phyloP scores from a whole-genome alignment of 2,329 filamentous ascomycete genomes.

The Alternaria tenuissima region DNA sequence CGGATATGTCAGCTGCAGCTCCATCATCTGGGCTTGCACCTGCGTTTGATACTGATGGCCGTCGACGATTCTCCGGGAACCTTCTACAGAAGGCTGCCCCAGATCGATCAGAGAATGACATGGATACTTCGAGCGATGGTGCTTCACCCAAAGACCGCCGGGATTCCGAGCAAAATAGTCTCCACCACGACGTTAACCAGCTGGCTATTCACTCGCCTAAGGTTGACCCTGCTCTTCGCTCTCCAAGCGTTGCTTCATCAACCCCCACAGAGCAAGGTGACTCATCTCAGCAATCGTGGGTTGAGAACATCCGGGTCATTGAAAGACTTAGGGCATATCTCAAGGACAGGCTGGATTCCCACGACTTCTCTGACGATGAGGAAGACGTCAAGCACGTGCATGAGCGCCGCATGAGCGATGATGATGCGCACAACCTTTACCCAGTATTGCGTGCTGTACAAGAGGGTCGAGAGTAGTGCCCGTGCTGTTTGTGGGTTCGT shows the following conservation, averaged over 20 bases:
- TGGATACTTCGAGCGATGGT: conserved; percentile 53
- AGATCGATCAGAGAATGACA: conserved; percentile 44
- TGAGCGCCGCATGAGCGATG: conserved; percentile 46
- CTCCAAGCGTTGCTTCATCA: conserved; percentile 50
- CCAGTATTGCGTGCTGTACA: conserved; percentile 52
- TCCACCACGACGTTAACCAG: conserved; percentile 51
- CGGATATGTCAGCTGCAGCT: conserved; percentile 67
- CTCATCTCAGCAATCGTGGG: conserved; percentile 62
- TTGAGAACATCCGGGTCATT: conserved; percentile 70
- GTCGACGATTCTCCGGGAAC: conserved; percentile 68
- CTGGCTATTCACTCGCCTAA: conserved; percentile 52
- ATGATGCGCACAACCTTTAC: conserved; percentile 52
- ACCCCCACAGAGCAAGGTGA: conserved; percentile 46
- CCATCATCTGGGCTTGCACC: conserved; percentile 74
- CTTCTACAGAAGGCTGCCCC: conserved; percentile 61
- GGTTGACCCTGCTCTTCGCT: conserved; percentile 51
- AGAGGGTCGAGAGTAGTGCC: conserved; percentile 46
- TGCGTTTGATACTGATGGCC: conserved; percentile 67
- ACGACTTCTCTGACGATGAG: conserved; percentile 54
- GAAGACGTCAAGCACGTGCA: conserved; percentile 42
- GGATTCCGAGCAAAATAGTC: conserved; percentile 46
- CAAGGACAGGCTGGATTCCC: conserved; percentile 62
- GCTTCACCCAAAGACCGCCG: conserved; percentile 44
- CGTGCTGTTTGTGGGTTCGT: neutral
- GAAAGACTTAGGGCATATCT: conserved; percentile 67